Evolutionary conservation across 805 yeast species (phyloP).

Genomic region (Ogataea pilisensis): DNA sequence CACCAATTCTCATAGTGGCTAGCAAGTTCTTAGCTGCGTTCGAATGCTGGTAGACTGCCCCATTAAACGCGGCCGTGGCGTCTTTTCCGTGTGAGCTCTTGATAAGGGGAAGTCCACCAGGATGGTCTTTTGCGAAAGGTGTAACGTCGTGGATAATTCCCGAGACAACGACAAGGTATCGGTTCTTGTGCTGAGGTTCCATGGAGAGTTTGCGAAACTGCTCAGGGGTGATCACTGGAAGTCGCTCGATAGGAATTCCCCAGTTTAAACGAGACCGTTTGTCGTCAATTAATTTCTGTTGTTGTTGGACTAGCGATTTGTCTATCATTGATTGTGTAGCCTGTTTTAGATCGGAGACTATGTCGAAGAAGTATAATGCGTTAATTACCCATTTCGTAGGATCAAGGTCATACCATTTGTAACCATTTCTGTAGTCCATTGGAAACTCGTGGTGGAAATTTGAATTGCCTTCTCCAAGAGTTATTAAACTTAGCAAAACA

Average conservation of each 20-base stretch:
- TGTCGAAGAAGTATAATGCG: conserved; percentile 46
- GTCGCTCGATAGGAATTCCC: conserved; percentile 89
- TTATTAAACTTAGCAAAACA: conserved; percentile 55
- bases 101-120: conserved; percentile 84
- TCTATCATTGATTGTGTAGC: conserved; percentile 60
- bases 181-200: conserved; percentile 21
- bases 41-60: conserved; percentile 90
- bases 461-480: conserved; percentile 89
- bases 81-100: conserved; percentile 85
- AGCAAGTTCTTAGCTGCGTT: conserved; percentile 88
- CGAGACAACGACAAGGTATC: conserved; percentile 77
- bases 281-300: conserved; percentile 74
- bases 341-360: conserved; percentile 54
- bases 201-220: conserved; percentile 42
- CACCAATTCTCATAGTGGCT: conserved; percentile 93
- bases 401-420: conserved; percentile 71
- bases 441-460: conserved; percentile 97
- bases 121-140: conserved; percentile 87
- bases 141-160: conserved; percentile 93
- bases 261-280: conserved; percentile 78
- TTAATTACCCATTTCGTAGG: conserved; percentile 80
- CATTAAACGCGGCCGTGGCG: conserved; percentile 90
- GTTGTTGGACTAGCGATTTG: conserved; percentile 72
- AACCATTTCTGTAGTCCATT: conserved; percentile 77
- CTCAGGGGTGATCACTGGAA: conserved; percentile 58